Evolutionary conservation across 2,329 filamentous ascomycete species (phyloP), one percentile per base, ranked within the genome.

Genomic region (Sordariomycetes sp.): DNA sequence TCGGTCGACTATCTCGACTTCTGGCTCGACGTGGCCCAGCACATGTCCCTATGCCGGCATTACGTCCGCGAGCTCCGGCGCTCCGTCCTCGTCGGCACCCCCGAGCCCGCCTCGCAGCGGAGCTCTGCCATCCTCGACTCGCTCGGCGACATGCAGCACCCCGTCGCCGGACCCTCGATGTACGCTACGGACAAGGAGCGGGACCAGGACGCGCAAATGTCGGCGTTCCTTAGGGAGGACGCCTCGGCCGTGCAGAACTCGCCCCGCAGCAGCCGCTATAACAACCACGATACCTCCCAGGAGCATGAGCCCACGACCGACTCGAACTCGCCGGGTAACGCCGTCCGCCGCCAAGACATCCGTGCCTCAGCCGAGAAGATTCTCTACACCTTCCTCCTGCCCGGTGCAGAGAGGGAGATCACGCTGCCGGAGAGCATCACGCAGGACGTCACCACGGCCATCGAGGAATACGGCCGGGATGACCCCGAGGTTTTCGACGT

Each of bases 1-100:
- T 97, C 93, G 8, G 94, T 99, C 14, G 94, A 99, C 69, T 99
- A 99, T 67, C 78, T 99, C 50, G 94, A 99, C 70, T 99, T 99
- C 73, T 99, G 95, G 94, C 90, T 99, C 66, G 94, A 99, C 85
- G 94, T 99, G 60, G 93, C 94, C 18, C 94, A 99, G 70, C 94
- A 99, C 75, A 97, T 97, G 87, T 96, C 93, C 24, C 81, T 99
- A 59, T 99, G 90, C 71, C 88, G 95, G 55, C 91, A 97, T 72
- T 99, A 97, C 75, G 94, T 99, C 22, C 90, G 94, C 67, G 92
- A 97, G 73, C 81, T 99, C 58, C 89, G 94, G 64, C 83, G 94
- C 63, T 97, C 93, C 25, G 91, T 97, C 61, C 84, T 99, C 55
- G 83, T 97, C 60, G 89, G 90, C 51, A 99, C 94, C 0, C 94